These are phyloP conservation scores for Yarrowia deformans DNA, from an alignment of 805 yeast species.

Conservation along the genomic window DNA sequence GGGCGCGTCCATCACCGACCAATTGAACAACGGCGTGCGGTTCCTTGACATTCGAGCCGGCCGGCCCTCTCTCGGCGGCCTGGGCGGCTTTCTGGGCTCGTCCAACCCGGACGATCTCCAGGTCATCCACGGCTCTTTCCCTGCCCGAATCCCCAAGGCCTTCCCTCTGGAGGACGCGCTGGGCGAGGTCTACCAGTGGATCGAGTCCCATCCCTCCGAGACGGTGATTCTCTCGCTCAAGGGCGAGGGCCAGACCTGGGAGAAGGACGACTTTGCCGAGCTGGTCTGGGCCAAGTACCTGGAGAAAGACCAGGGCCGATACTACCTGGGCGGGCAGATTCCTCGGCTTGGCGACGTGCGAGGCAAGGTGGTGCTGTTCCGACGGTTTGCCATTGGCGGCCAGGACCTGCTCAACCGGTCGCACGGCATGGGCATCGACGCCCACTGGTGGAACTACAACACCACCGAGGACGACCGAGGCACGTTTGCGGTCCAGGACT, in stretches of 20 bases:
- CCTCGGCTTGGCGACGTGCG: constrained; percentile 69
- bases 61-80: constrained; percentile 61
- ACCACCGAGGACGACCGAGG: constrained; percentile 72
- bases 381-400: constrained; percentile 64
- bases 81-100: constrained; percentile 49
- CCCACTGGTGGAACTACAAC: constrained; percentile 70
- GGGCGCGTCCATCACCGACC: constrained; percentile 64
- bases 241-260: constrained; percentile 78
- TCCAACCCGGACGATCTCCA: constrained; percentile 57
- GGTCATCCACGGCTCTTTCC: constrained; percentile 78
- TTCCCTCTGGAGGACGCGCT: constrained; percentile 60
- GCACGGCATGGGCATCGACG: constrained; percentile 67
- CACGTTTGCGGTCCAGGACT: constrained; percentile 71
- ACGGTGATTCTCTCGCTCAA: constrained; percentile 71
- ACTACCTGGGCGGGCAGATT: constrained; percentile 65
- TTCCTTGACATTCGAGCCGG: constrained; percentile 74
- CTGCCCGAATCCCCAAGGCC: constrained; percentile 67
- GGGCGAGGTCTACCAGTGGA: constrained; percentile 65
- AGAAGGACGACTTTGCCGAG: constrained; percentile 71
- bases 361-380: constrained; percentile 69
- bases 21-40: constrained; percentile 75
- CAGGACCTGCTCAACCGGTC: constrained; percentile 55
- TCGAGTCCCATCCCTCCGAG: constrained; percentile 62
- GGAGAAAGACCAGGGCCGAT: constrained; percentile 57
- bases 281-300: constrained; percentile 66